Percentiles rank a stretch among this genome's conserved stretches.
phyloP scores from a whole-genome alignment of 2,329 filamentous ascomycete genomes.

The Aspergillus flavus region DNA sequence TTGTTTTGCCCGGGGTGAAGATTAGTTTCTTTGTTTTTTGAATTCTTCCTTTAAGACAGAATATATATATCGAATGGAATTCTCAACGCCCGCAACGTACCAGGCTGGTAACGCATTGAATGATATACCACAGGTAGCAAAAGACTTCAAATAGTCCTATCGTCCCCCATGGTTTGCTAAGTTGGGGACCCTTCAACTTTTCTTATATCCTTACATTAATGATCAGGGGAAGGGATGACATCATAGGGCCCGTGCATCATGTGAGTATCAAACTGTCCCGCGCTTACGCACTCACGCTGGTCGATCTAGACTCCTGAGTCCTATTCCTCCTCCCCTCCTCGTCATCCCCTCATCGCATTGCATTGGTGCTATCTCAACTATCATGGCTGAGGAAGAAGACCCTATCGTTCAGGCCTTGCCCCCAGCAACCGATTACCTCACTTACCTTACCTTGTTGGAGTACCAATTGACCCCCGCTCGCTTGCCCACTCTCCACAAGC shows the following conservation, averaged over 20 bases:
- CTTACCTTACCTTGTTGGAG: slow-evolving; percentile 67
- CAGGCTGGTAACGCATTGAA: not conserved
- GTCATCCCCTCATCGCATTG: slow-evolving; percentile 5
- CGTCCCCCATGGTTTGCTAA: not conserved
- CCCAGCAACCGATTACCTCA: slow-evolving; percentile 65
- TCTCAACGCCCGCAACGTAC: no score
- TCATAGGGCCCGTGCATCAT: slow-evolving; percentile 1
- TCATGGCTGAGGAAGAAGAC: slow-evolving; percentile 39
- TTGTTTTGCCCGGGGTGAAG: no score
- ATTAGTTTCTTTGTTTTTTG: no score
- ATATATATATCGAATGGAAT: no score
- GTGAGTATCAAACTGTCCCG: not conserved
- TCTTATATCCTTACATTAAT: not conserved
- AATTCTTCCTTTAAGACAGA: no score
- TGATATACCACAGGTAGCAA: not conserved
- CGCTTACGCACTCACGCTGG: slow-evolving; percentile 1
- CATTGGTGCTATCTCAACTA: slow-evolving; percentile 11
- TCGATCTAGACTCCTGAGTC: not conserved
- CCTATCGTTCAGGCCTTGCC: slow-evolving; percentile 62
- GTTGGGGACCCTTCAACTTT: not conserved
- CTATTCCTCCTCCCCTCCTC: slow-evolving; percentile 3
- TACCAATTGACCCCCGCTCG: slow-evolving; percentile 63
- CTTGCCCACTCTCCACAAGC: slow-evolving; percentile 59
- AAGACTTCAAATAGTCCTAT: no score
- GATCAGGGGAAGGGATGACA: not conserved